phyloP scores from a whole-genome alignment of 257 asterid species.

The Primulina tabacum region DNA sequence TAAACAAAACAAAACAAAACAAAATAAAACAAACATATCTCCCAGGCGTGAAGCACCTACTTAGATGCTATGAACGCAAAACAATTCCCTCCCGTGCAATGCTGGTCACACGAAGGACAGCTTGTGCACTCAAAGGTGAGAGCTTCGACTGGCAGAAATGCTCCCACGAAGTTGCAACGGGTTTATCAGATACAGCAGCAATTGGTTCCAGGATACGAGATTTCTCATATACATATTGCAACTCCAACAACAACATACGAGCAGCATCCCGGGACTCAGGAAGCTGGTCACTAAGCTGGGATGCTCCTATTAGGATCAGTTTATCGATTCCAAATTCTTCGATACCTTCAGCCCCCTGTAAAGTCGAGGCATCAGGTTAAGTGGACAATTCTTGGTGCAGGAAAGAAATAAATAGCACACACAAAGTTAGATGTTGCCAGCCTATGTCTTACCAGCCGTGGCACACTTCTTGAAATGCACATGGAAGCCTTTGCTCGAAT shows the following conservation, averaged over 20 bases:
- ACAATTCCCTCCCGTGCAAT: slow-evolving; percentile 53
- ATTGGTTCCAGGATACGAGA: slow-evolving; percentile 29
- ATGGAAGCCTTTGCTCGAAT: background rate
- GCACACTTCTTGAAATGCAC: slow-evolving; percentile 40
- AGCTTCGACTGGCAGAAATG: no score
- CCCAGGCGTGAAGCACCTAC: slow-evolving; percentile 9
- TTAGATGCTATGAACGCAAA: slow-evolving; percentile 48
- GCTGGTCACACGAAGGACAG: slow-evolving; percentile 87
- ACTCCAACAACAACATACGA: slow-evolving; percentile 65
- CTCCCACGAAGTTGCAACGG: no score
- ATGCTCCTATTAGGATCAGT: slow-evolving; percentile 70
- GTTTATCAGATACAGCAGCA: slow-evolving; percentile 37
- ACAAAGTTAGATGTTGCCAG: background rate
- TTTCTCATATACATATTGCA: slow-evolving; percentile 58
- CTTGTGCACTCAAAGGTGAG: slow-evolving; percentile 70
- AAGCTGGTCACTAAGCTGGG: slow-evolving; percentile 85
- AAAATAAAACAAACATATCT: slow-evolving; percentile 19
- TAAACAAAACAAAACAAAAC: slow-evolving; percentile 24
- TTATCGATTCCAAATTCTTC: slow-evolving; percentile 72
- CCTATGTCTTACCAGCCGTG: slow-evolving; percentile 51
- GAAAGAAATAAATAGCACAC: background rate
- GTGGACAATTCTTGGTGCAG: background rate
- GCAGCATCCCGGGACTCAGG: slow-evolving; percentile 96
- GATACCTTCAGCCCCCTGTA: slow-evolving; percentile 79
- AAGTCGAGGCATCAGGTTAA: slow-evolving; percentile 1